These are phyloP conservation scores for Rhynchospora breviuscula DNA, from an alignment of 176 grass and related monocot genomes.

Conservation along the genomic window DNA sequence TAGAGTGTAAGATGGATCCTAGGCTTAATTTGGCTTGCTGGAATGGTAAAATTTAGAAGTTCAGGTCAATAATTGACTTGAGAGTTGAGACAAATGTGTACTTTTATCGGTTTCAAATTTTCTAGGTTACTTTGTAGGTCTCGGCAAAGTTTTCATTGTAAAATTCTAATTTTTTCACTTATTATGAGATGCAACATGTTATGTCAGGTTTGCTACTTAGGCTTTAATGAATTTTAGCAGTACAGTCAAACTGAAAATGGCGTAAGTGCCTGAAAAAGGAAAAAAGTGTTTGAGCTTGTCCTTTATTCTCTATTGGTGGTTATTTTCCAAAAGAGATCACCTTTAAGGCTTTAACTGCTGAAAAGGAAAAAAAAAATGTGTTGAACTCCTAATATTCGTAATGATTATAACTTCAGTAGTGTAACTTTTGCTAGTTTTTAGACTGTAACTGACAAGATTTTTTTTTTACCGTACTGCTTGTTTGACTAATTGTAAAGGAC, in stretches of 20 bases:
- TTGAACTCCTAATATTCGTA: background rate
- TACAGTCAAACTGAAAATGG: background rate
- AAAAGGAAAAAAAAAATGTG: background rate
- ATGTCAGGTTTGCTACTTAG: background rate
- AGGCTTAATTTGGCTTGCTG: background rate
- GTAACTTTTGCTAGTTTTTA: background rate
- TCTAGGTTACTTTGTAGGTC: background rate
- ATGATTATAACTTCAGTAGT: background rate
- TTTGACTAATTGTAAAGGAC: background rate
- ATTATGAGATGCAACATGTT: background rate
- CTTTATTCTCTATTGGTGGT: background rate
- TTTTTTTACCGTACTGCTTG: background rate
- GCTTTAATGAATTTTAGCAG: background rate
- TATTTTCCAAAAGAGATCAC: background rate
- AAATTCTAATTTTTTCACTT: background rate
- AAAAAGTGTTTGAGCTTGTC: background rate
- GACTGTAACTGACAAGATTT: background rate
- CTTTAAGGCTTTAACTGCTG: background rate
- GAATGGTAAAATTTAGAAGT: background rate
- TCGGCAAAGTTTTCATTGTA: background rate
- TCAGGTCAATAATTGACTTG: background rate
- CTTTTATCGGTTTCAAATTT: too few species aligned
- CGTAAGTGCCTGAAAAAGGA: background rate
- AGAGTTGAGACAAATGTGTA: background rate
- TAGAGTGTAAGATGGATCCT: background rate